Base-by-base conservation (phyloP, 192 early-diverging fungal genomes). In the Coemansia furcata region DNA sequence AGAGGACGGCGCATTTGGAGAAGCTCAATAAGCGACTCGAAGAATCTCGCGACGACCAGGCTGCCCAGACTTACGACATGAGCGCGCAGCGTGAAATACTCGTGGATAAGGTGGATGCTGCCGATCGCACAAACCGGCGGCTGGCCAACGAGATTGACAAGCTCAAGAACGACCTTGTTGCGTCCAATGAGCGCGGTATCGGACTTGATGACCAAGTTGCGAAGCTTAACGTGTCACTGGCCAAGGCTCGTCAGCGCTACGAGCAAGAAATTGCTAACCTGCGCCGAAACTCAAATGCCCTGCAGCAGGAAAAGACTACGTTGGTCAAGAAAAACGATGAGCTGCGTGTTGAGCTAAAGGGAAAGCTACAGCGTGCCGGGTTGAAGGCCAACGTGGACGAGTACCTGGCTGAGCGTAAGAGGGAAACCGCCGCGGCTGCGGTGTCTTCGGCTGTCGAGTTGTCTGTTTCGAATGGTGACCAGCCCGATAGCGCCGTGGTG, bases 221-320 rank as follows among this genome's bases (percentile, higher is more conserved):
- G 14, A 69, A 65, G 39, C 47, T 66, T n/a, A 66, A 60, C 38
- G 60, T 38, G 29, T 50, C 77, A n/a, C 62, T 90, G 2, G 76
- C 78, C 40, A 72, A 77, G 19, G 66, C 80, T 11, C 90, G 89
- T 40, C 62, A 68, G 35, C 82, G 86, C 19, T 86, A 86, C 39
- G 90, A 92, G 60, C 86, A 91, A 52, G 89, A 91, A 14, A 84
- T 89, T 62, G 30, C 72, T 1, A 63, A 71, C 21, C 68, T 87
- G 73, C 86, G 89, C 11, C 87, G 85, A 33, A 85, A 81, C 42
- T 52, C 70, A 23, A 78, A 80, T 32, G 67, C 73, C 6, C 58
- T 91, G 14, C 87, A 90, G 63, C 84, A 87, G 60, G 90, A 93
- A 30, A 89, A 88, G 57, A 57, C 71, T 7, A 76, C 85, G 17